phyloP scores from a whole-genome alignment of 1,284 basidiomycete species.

The Puccinia polysora region DNA sequence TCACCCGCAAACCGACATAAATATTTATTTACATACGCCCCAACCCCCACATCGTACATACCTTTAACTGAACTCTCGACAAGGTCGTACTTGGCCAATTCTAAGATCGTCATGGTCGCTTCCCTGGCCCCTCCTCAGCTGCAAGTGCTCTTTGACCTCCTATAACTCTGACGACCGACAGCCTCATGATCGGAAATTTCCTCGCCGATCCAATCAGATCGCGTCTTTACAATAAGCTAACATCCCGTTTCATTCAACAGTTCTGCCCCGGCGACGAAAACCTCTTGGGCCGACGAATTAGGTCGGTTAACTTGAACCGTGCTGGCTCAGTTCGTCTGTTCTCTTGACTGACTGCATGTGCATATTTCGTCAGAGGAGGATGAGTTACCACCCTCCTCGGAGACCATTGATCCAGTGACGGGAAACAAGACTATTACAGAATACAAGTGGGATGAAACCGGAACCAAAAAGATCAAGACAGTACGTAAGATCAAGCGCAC shows the following conservation, averaged over 20 bases:
- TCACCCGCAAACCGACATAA: no score
- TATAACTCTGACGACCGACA: no score
- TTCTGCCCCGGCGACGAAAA: constrained; percentile 27
- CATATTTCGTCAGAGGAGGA: no score
- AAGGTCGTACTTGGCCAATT: no score
- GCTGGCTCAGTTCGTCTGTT: not conserved
- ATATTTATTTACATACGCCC: no score
- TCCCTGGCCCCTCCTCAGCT: constrained; percentile 25
- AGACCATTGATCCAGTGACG: constrained; percentile 40
- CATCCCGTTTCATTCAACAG: constrained; percentile 2
- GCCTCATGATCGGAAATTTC: not conserved
- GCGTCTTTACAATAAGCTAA: no score
- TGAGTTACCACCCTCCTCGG: constrained; percentile 21
- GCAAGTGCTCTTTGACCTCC: constrained; percentile 10
- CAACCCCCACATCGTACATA: no score
- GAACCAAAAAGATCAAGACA: constrained; percentile 83
- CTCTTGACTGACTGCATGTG: no score
- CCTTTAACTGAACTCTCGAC: no score
- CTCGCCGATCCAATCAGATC: not conserved
- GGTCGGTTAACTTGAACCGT: constrained; percentile 10
- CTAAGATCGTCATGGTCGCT: no score
- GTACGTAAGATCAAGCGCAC: constrained; percentile 81
- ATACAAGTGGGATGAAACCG: constrained; percentile 80
- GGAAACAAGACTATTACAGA: constrained; percentile 81
- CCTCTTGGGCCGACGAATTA: constrained; percentile 40